phyloP scores from a whole-genome alignment of 139 green algal species.

The Chlorella sp. region DNA sequence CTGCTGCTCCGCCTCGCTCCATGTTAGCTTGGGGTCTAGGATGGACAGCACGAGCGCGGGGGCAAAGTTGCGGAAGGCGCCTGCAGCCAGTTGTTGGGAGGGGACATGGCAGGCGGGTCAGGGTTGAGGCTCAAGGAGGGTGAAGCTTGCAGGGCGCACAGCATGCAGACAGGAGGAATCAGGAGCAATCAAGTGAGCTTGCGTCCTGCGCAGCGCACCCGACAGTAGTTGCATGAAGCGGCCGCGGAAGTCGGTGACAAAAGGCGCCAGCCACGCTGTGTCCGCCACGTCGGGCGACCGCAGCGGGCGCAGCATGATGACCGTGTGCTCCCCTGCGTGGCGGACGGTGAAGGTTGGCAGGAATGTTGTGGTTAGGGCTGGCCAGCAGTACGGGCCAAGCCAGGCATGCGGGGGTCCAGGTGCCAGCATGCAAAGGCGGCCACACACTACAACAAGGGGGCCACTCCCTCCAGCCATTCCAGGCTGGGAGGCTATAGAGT shows the following conservation, averaged over 20 bases:
- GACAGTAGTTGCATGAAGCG: slow-evolving; percentile 60
- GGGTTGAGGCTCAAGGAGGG: no score
- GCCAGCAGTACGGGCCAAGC: no score
- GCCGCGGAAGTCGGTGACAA: slow-evolving; percentile 83
- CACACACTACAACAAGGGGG: no score
- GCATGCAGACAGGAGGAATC: background rate
- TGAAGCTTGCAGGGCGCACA: background rate
- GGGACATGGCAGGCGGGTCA: background rate
- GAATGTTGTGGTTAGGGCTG: background rate
- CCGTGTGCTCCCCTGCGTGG: slow-evolving; percentile 88
- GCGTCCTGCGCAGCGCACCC: background rate
- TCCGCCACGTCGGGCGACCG: slow-evolving; percentile 65
- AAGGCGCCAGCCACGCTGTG: slow-evolving; percentile 76
- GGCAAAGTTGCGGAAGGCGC: slow-evolving; percentile 61
- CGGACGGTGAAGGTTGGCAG: no score
- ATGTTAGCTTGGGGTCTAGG: slow-evolving; percentile 87
- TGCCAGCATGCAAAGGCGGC: no score
- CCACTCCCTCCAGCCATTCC: no score
- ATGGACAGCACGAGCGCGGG: slow-evolving; percentile 85
- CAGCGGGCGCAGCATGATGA: slow-evolving; percentile 88
- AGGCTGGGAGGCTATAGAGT: no score
- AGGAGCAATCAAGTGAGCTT: background rate
- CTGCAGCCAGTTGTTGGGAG: background rate
- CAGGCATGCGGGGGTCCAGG: no score
- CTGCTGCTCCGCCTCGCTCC: slow-evolving; percentile 68